A percentile compares a stretch with the other conserved stretches of the same genome.
Evolutionary conservation across 495 filamentous ascomycete species (phyloP).

Genomic region (Aspergillus steynii): DNA sequence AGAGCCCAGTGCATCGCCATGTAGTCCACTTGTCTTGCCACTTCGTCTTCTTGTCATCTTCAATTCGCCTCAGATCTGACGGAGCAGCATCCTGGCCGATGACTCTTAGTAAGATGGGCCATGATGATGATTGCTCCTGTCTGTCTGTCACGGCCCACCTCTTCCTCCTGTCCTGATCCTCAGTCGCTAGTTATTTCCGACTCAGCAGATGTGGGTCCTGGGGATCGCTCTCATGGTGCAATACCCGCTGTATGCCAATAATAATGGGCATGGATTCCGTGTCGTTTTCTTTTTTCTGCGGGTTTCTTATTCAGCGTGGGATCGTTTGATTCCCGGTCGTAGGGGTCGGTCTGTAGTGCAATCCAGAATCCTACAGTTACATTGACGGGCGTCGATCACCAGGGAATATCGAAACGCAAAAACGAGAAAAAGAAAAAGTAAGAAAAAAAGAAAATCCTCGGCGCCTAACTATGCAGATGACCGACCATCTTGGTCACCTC

Average conservation of each 20-base stretch:
- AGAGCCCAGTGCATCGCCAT: too few species aligned
- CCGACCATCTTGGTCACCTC: not conserved
- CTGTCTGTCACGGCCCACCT: not conserved
- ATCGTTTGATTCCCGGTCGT: not conserved
- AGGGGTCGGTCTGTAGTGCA: not conserved
- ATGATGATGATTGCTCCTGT: not conserved
- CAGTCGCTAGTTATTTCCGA: not conserved
- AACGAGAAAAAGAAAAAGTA: not conserved
- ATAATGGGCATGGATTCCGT: not conserved
- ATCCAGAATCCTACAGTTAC: not conserved
- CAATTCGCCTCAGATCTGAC: not conserved
- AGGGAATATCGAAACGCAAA: not conserved
- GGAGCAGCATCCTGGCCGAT: too few species aligned
- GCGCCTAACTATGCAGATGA: not conserved
- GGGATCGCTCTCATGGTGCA: not conserved
- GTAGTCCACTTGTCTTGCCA: not conserved
- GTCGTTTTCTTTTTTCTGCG: not conserved
- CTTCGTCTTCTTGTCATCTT: not conserved
- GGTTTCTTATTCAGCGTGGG: not conserved
- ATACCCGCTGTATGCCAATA: not conserved
- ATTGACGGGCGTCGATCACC: not conserved
- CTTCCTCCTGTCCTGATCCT: not conserved
- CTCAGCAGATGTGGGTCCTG: not conserved
- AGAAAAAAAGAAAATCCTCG: not conserved
- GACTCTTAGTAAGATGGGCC: not conserved